Evolutionary conservation across 2,329 filamentous ascomycete species (phyloP), one percentile per base, ranked within the genome.

Genomic region (Madurella fahalii): DNA sequence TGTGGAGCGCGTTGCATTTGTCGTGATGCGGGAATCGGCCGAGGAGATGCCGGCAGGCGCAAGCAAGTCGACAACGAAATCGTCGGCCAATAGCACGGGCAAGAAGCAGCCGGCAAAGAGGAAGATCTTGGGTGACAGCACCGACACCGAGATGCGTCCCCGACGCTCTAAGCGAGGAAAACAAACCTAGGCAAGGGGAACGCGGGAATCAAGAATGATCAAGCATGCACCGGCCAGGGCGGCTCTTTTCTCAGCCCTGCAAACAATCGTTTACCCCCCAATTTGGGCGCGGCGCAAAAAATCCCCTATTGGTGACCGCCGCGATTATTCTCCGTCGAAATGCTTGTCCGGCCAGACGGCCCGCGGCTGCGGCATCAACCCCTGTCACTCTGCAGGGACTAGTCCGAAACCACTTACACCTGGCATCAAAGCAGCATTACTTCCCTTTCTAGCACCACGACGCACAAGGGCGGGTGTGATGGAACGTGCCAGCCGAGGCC

Each of bases 1-100:
- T 34, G 71, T 86, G 5, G 88, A 91, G 69, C 85, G 80, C 67
- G 86, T 85, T 16, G 87, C 87, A 2, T 90, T 84, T 65, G 86
- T 89, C 9, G 66, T 89, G 47, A 80, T 88, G 65, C 82, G 72
- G 61, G 64, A 71, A 25, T 37, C 42, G 11, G 18, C 40, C 34
- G 42, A 44, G 42, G n/a, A 37, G 30, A n/a, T 15, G 30, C 40
- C 47, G 43, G 18, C 48, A 20, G 50, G 42, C 39, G 41, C 40
- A 20, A 16, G 20, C 45, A 55, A 52, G 37, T 18, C 47, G 40
- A 47, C 43, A 55, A 46, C 54, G 40, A 52, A 40, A 53, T 41
- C 55, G 2, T 41, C 47, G 37, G 53, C 54, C 49, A 52, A 45
- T 16, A 30, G 42, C 45, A 53, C 54, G 52, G 47, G 37, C 25